Evolutionary conservation across 768 basidiomycete species (phyloP), one percentile per base, ranked within the genome.

Genomic region (Rhodocollybia butyracea): DNA sequence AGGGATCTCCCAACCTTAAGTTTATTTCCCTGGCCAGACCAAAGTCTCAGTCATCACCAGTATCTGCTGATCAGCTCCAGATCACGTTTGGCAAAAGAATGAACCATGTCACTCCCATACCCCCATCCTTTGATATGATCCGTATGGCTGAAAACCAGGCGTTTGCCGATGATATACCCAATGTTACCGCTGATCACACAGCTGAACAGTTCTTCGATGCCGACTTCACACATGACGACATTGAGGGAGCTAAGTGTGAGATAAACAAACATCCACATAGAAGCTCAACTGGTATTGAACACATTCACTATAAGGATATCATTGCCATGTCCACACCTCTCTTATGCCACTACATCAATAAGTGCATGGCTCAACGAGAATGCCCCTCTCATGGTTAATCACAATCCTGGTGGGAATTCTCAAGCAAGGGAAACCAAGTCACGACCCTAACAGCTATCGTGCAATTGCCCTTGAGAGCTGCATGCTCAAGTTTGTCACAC

Each of bases 401-500:
- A 41, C 52, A 10, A 30, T 52, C 1, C 24, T 64, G 1, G 48
- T 61, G 17, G 61, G 60, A 0, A 54, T 60, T 3, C 51, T 64
- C 17, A 68, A 68, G 51, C 38, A 39, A 0, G 47, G 43, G 15
- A 59, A 60, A 38, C 54, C 51, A 2, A 38, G 40, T 0, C 21
- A 32, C 5, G 54, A 62, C 3, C 58, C 66, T 0, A 54, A 61
- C 7, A 63, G 55, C 59, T 69, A 66, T 38, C 46, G 64, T 3
- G 52, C 59, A 0, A 63, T 70, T 13, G 67, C 60, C 0, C 57
- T 70, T 0, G 66, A 70, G 47, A 64, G 63, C n/a, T n/a, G n/a
- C n/a, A n/a, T n/a, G n/a, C n/a, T n/a, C n/a, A n/a, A n/a, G n/a
- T n/a, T n/a, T n/a, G 51, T 68, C 7, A 67, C 65, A 0, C 54